Evolutionary conservation across 805 yeast genomes (phyloP).

Genomic region (Candida maris): DNA sequence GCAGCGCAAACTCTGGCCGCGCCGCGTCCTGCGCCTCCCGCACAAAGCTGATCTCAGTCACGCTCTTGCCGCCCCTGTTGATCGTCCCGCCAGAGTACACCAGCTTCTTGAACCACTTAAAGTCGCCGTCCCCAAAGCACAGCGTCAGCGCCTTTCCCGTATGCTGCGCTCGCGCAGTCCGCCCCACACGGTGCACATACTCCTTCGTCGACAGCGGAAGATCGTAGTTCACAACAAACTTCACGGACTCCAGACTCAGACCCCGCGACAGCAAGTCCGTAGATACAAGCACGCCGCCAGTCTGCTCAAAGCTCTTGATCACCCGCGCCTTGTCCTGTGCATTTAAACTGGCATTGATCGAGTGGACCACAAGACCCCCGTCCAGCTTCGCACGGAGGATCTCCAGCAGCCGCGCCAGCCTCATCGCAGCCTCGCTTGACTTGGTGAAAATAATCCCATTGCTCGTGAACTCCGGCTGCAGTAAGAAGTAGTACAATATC

Average conservation of each 20-base stretch:
- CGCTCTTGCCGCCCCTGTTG: constrained; percentile 41
- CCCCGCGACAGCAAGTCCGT: constrained; percentile 98
- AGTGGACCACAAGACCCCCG: constrained; percentile 31
- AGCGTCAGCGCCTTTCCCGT: constrained; percentile 72
- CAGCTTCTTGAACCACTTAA: constrained; percentile 52
- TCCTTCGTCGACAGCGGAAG: constrained; percentile 85
- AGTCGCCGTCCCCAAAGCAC: constrained; percentile 76
- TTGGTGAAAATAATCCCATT: constrained; percentile 62
- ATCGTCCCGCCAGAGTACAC: constrained; percentile 47
- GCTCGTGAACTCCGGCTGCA: constrained; percentile 26
- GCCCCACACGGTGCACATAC: constrained; percentile 93
- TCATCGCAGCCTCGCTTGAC: constrained; percentile 83
- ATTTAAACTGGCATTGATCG: constrained; percentile 58
- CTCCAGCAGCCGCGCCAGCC: constrained; percentile 61
- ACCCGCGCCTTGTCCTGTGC: constrained; percentile 51
- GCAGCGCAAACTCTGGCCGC: constrained; percentile 21
- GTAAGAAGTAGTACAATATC: constrained; percentile 54
- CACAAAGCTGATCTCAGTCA: constrained; percentile 32
- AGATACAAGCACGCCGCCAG: constrained; percentile 55
- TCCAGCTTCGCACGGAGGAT: constrained; percentile 34
- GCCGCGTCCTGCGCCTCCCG: constrained; percentile 14
- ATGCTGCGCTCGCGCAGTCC: constrained; percentile 93
- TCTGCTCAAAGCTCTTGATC: constrained; percentile 52
- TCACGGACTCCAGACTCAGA: constrained; percentile 68
- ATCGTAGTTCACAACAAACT: constrained; percentile 84